Evolutionary conservation across 2,329 filamentous ascomycete genomes (phyloP).

Genomic region (Aaosphaeria pasadenensis): DNA sequence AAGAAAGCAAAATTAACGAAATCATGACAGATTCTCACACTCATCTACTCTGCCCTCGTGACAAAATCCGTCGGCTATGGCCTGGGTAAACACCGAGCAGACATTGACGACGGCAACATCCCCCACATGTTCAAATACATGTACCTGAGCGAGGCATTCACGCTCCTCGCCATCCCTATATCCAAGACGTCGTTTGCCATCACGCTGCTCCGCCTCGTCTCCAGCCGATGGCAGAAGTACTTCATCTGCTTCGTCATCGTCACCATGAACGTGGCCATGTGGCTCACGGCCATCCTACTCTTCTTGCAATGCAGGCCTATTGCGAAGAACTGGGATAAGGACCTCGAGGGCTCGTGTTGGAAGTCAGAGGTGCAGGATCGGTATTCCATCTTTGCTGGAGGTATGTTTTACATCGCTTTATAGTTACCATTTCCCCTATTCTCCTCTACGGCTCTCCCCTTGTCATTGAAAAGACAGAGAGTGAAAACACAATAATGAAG

Average conservation of each 20-base stretch:
- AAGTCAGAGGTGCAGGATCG: constrained; percentile 2
- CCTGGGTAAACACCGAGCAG: constrained; percentile 6
- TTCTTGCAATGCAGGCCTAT: constrained; percentile 8
- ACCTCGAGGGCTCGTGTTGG: constrained; percentile 9
- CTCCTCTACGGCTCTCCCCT: too few species aligned
- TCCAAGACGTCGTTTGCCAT: constrained; percentile 14
- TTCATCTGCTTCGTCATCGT: constrained; percentile 14
- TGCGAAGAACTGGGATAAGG: constrained; percentile 9
- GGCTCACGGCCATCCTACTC: constrained; percentile 4
- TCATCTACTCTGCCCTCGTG: constrained; percentile 5
- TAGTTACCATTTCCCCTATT: too few species aligned
- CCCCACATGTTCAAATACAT: constrained; percentile 6
- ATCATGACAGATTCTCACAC: constrained; percentile 4
- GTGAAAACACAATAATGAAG: too few species aligned
- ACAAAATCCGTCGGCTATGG: constrained; percentile 9
- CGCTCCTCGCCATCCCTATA: constrained; percentile 7
- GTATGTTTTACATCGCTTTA: not conserved
- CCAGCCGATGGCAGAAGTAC: constrained; percentile 5
- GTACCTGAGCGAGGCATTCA: constrained; percentile 10
- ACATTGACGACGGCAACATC: constrained; percentile 3
- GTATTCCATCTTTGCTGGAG: constrained; percentile 9
- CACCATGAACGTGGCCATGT: constrained; percentile 8
- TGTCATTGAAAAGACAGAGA: too few species aligned
- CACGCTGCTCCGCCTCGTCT: constrained; percentile 9
- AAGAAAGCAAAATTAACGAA: not conserved